phyloP scores from a whole-genome alignment of 495 filamentous ascomycete genomes.

The Talaromyces trachyspermus region DNA sequence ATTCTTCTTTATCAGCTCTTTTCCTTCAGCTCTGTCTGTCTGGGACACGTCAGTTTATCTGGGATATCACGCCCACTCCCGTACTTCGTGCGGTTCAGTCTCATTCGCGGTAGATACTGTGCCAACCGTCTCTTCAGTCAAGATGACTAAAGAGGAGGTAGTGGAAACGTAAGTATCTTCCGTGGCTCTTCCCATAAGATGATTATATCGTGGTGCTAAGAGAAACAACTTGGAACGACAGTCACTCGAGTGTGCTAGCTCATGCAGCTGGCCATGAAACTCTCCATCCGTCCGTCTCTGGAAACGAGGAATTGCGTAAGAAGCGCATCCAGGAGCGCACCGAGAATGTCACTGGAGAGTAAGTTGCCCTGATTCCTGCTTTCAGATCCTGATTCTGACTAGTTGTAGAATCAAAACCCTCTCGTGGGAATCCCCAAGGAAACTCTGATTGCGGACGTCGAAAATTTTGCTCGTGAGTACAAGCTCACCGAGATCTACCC shows the following conservation, averaged over 20 bases:
- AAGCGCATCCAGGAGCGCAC: slow-evolving; percentile 5
- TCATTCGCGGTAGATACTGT: not conserved
- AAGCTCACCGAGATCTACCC: slow-evolving; percentile 42
- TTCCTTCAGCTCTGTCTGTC: too few relatives aligned
- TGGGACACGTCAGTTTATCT: too few relatives aligned
- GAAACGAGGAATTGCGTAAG: not conserved
- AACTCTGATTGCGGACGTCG: slow-evolving; percentile 47
- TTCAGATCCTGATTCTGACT: not conserved
- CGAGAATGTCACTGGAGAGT: slow-evolving; percentile 13
- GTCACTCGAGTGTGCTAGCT: not conserved
- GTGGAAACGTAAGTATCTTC: slow-evolving; percentile 1
- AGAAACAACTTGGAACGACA: not conserved
- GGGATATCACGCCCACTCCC: not conserved
- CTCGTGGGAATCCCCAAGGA: slow-evolving; percentile 46
- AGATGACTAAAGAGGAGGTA: not conserved
- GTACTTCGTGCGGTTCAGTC: not conserved
- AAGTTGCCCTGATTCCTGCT: not conserved
- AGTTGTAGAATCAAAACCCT: slow-evolving; percentile 49
- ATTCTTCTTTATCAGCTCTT: too few relatives aligned
- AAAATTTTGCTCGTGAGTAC: slow-evolving; percentile 45
- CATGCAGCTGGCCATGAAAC: not conserved
- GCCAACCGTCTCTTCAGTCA: not conserved
- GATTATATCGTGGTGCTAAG: not conserved
- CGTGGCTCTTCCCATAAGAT: not conserved
- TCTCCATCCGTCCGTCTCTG: not conserved